Evolutionary conservation across 2,329 filamentous ascomycete genomes (phyloP).

Genomic region (Botrytis squamosa): DNA sequence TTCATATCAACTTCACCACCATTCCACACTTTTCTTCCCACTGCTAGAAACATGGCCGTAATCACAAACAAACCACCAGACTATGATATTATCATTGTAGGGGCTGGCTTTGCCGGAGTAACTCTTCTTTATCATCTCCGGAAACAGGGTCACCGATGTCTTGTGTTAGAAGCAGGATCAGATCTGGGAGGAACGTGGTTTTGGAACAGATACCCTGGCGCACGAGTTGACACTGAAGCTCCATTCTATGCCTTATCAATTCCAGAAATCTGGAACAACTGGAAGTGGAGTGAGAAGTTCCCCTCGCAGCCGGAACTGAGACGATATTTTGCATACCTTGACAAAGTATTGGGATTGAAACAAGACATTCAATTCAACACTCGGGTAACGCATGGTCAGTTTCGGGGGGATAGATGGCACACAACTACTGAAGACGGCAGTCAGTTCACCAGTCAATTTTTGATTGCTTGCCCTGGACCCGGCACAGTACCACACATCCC

Average conservation of each 20-base stretch:
- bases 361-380: background rate
- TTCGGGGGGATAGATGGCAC: background rate
- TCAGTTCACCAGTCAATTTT: background rate
- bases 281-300: background rate
- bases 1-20: background rate
- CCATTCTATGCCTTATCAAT: background rate
- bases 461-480: background rate
- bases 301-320: background rate
- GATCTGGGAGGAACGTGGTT: background rate
- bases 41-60: background rate
- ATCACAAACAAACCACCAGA: background rate
- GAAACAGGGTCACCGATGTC: background rate
- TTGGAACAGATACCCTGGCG: background rate
- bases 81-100: background rate
- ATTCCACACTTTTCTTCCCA: background rate
- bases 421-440: background rate
- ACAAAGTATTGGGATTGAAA: background rate
- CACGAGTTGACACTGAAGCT: background rate
- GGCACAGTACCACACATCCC: slow-evolving; percentile 49
- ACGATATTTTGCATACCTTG: background rate
- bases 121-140: background rate
- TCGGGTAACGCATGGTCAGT: background rate
- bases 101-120: background rate
- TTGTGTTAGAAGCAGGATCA: background rate
- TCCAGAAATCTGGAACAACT: background rate